Percentiles rank a stretch among this genome's conserved stretches.
phyloP scores from a whole-genome alignment of 108 stramenopile genomes.

The Aurantiochytrium sp. region DNA sequence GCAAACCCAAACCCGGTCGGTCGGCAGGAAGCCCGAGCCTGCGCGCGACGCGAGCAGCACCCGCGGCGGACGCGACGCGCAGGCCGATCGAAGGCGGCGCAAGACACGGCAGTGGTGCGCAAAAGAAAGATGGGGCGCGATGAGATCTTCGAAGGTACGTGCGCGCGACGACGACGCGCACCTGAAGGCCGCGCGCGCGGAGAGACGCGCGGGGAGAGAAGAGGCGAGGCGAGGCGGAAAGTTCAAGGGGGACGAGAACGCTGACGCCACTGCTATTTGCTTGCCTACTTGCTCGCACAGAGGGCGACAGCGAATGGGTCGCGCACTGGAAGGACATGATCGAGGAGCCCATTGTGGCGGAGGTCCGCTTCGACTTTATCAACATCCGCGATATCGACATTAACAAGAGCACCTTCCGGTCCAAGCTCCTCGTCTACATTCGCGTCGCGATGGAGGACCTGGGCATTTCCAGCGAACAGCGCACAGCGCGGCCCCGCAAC shows the following conservation, averaged over 20 bases:
- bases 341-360: not conserved
- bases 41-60: too few relatives aligned
- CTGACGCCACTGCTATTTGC: too few relatives aligned
- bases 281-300: not conserved
- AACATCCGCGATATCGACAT: slow-evolving; percentile 1
- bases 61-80: too few relatives aligned
- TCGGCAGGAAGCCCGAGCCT: too few relatives aligned
- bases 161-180: not conserved
- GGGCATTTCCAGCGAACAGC: not conserved
- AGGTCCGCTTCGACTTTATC: not conserved
- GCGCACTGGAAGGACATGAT: not conserved
- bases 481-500: not conserved
- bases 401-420: not conserved
- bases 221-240: too few relatives aligned
- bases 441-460: not conserved
- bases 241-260: too few relatives aligned
- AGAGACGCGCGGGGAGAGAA: too few relatives aligned
- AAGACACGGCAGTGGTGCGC: too few relatives aligned
- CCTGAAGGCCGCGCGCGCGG: too few relatives aligned
- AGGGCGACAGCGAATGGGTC: slow-evolving; percentile 16
- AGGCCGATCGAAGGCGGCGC: too few relatives aligned
- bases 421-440: not conserved
- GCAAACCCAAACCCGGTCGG: too few relatives aligned
- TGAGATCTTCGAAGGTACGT: slow-evolving; percentile 13
- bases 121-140: not conserved